These are phyloP conservation scores for Penicillium diatomitis DNA, from an alignment of 495 filamentous ascomycete species.

Conservation along the genomic window DNA sequence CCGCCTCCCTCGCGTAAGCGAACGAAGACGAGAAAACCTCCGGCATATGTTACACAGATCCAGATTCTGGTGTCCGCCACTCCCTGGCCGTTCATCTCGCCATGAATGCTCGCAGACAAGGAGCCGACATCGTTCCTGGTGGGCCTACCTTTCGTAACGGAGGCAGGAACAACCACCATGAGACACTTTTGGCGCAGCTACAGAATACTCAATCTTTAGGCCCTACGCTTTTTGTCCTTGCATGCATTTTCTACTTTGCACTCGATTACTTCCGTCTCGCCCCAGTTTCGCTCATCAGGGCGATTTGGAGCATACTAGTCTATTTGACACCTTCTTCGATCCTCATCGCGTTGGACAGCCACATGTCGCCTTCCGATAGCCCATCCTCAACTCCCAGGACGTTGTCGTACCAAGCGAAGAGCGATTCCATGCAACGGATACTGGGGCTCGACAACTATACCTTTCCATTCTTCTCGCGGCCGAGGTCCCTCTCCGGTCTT, in stretches of 20 bases:
- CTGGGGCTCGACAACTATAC: constrained; percentile 53
- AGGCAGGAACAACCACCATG: constrained; percentile 26
- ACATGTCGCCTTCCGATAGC: constrained; percentile 19
- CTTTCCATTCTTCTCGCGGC: constrained; percentile 38
- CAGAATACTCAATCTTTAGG: constrained; percentile 21
- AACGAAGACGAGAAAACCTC: background rate
- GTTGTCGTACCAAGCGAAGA: constrained; percentile 42
- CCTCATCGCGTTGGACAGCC: constrained; percentile 49
- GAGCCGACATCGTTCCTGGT: constrained; percentile 24
- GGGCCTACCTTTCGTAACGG: constrained; percentile 19
- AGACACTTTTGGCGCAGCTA: constrained; percentile 16
- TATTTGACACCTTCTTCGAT: constrained; percentile 50
- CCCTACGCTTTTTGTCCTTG: constrained; percentile 14
- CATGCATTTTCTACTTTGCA: constrained; percentile 16
- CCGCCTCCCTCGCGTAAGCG: too few species aligned
- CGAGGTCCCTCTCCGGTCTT: constrained; percentile 33
- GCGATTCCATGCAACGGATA: constrained; percentile 56
- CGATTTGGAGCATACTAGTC: constrained; percentile 55
- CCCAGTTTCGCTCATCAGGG: constrained; percentile 17
- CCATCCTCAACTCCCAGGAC: constrained; percentile 9
- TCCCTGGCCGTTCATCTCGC: constrained; percentile 14
- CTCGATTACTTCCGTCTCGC: constrained; percentile 22
- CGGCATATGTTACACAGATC: constrained; percentile 13
- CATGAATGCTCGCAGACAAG: constrained; percentile 35
- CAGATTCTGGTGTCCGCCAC: constrained; percentile 16